Evolutionary conservation across 331 rosid species (phyloP), one percentile per base, ranked within the genome.

Genomic region (Acacia pycnantha): DNA sequence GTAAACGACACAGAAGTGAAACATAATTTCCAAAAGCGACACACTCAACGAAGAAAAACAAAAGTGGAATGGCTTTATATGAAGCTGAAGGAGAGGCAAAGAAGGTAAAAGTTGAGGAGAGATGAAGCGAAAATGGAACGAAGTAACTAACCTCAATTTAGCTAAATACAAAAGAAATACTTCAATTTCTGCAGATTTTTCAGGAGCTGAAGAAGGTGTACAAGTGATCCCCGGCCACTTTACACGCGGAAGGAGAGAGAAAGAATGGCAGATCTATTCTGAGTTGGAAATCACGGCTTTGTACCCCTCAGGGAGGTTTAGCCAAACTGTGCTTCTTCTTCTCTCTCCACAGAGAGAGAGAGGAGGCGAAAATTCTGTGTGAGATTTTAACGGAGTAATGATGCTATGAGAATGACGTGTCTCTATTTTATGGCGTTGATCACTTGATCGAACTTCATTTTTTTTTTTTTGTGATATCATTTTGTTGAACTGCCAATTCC

Each of bases 1-100:
- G 41, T 15, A 62, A 72, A 66, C 13, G 71, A 64, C 75, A 79
- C 14, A 56, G 33, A 59, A 53, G 78, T 66, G 19, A 78, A 77
- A 47, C 47, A 81, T 40, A 85, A 87, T 89, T 90, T 91, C 94
- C 87, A 85, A 62, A 79, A 72, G 85, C 71, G 8, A 31, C 80
- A 73, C 70, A 54, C 73, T 69, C 16, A 76, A 21, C 70, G 40
- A 78, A 86, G 77, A 67, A 44, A 22, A 76, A 50, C 8, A 61
- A 79, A 70, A 74, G 14, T 47, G 69, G 24, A 71, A 21, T 73
- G 47, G 77, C 33, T 61, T 67, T 33, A 24, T 29, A 72, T 74
- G 83, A 90, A 64, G 92, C 86, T 68, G 68, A 76, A 56, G 13
- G 6, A 62, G 66, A 69, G 76, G 75, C 71, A 58, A 69, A 1